Evolutionary conservation across 108 stramenopile species (phyloP), one percentile per base, ranked within the genome.

Genomic region (Skeletonema costatum): DNA sequence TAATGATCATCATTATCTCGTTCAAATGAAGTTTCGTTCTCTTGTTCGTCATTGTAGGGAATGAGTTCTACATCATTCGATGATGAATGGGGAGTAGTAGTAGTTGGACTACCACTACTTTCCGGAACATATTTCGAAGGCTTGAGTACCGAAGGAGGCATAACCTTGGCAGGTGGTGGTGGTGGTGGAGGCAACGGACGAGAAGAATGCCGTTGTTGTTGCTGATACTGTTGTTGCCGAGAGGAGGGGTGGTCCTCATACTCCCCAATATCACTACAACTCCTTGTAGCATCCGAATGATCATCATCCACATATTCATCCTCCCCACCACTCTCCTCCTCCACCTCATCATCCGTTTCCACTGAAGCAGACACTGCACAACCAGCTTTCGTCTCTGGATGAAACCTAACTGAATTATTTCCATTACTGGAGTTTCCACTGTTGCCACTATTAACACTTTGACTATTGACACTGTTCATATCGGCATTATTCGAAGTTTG

Each of bases 331-430:
- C 0, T 0, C 25, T 25, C n/a, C 2, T 48, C 46, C 46, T 14
- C 46, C 46, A 13, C 46, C 13, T n/a, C 46, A 48, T n/a, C 46
- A 48, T 36, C 36, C 36, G 36, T 36, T 9, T 36, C 46, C 16
- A 48, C 46, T 14, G 46, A 8, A 8, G 46, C 46, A 33, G 32
- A 1, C 51, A 32, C 38, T 25, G 63, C 36, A 39, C 32, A 41
- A 0, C 31, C 31, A 19, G 67, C 64, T 48, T 74, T 74, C 14
- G 73, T 74, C 73, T 48, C 73, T 12, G 73, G 73, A 74, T 74
- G 73, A 50, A 74, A 74, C 32, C 73, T 30, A 30, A 74, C 73
- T 11, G 36, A 36, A 64, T 32, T 17, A 64, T 64, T 32, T 4
- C 32, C 14, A 32, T 14, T 32, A 11, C 32, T 31, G 32, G 36